These are phyloP conservation scores for Hirschfeldia incana DNA, from an alignment of 345 rosid species.

Conservation along the genomic window DNA sequence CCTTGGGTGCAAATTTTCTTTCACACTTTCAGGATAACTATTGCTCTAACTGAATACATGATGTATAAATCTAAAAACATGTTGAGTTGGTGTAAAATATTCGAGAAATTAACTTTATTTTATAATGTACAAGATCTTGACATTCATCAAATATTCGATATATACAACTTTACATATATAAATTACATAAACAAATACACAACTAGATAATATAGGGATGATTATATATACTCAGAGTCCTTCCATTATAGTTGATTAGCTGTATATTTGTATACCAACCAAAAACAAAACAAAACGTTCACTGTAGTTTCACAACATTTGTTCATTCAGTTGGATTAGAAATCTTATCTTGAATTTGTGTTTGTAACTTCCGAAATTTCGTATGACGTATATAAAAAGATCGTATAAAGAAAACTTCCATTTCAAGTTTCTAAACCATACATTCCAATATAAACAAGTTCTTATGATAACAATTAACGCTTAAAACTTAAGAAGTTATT, in stretches of 20 bases:
- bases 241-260: not conserved
- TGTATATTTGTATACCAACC: not conserved
- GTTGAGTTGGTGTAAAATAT: no score
- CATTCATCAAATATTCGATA: no score
- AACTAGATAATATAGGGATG: not conserved
- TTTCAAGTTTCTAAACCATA: not conserved
- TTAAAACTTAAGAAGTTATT: not conserved
- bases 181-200: not conserved
- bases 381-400: not conserved
- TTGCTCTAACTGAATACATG: no score
- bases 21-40: no score
- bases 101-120: no score
- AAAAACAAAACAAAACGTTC: not conserved
- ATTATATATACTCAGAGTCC: not conserved
- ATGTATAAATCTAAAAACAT: no score
- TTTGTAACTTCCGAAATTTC: not conserved
- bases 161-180: no score
- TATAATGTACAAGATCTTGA: no score
- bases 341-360: not conserved
- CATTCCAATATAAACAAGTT: not conserved
- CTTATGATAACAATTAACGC: not conserved
- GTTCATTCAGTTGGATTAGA: not conserved
- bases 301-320: not conserved
- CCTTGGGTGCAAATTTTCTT: no score
- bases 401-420: not conserved